Base-by-base conservation (phyloP, 1,284 basidiomycete species). In the Leccinum pallidistipes region DNA sequence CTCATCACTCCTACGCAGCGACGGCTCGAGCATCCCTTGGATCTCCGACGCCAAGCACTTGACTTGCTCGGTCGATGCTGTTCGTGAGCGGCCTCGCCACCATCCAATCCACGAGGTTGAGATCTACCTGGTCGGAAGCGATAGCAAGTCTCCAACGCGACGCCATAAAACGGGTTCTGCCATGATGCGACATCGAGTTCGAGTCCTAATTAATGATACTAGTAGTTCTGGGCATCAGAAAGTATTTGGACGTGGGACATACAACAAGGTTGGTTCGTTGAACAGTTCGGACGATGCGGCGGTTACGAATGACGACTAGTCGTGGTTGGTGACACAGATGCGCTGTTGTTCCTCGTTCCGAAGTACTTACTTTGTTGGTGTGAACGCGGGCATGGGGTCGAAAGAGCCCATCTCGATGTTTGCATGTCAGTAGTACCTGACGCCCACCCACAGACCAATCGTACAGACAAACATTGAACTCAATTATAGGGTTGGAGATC, bases 291-390 rank as follows among this genome's bases (percentile, higher is more conserved):
- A 82, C 5, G 80, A 82, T 1, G 76, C 63, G 9, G 74, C 81
- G n/a, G 74, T 65, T 7, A 83, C 66, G 51, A 79, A 74, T 36
- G 5, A 36, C 21, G 76, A 68, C 0, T 83, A 80, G 57, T 85
- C 83, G 66, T 80, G 85, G 18, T 77, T 78, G 0, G 78, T 78
- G 2, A 79, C 72, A 60, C 84, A 86, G 3, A 76, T 29, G 27
- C 24, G 24, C 24, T 27, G 5, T 69, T 66, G 59, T 81, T 81
- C 5, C 71, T 74, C 18, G 81, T 80, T n/a, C 82, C 82, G 12
- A 83, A 64, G 59, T 27, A 24, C 24, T 24, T 77, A 74, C 59
- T 75, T 70, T 45, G 76, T 79, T 0, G 79, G 79, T 7, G 74
- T 74, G 63, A 81, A 82, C 0, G 81, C 79, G 14, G 76, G 69